Evolutionary conservation across 164 flowering plant genomes (phyloP), one percentile per base, ranked within the genome.

Genomic region (Stephania yunnanensis): DNA sequence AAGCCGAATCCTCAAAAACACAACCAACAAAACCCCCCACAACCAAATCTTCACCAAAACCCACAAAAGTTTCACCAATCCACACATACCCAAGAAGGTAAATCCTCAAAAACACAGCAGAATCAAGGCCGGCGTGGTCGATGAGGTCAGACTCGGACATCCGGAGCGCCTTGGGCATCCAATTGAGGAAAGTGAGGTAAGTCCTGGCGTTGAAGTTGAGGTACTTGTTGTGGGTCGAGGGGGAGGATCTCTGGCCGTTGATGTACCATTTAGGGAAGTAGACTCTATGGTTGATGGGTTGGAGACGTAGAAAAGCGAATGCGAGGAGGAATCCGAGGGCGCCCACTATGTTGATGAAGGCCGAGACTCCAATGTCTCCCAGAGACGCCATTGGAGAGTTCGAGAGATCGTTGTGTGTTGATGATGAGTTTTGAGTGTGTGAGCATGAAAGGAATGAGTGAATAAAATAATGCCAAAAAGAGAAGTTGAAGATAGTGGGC

Each of bases 191-290:
- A 65, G 92, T 90, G 52, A 92, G 75, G 76, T 92, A 92, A 53
- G 93, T 92, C 83, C 45, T 84, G 80, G 85, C 73, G 76, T 93
- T 86, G 71, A 92, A 85, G 78, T 95, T 92, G 9, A 92, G 95
- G 52, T 91, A 89, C 78, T 89, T 95, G 11, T 36, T 36, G 42
- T 36, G 42, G 42, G 65, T 91, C 92, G 50, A 87, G 1, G 97
- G 2, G 97, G 94, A 75, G 89, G 87, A 15, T 71, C 99, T 86
- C 12, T 70, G 80, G 6, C 98, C 97, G 68, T 10, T 79, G 74
- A 90, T 74, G 77, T 95, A 95, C 99, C 98, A 95, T 80, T 93
- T 95, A 6, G 99, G 92, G 77, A 95, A 95, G 79, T 95, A 95
- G 67, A 95, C 95, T 63, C 99, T 92, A 87, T 93, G 98, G 76